Percentiles rank a stretch among this genome's conserved stretches.
These are phyloP conservation scores for Zygosaccharomyces rouxii DNA, from an alignment of 805 yeast genomes.

Conservation along the genomic window DNA sequence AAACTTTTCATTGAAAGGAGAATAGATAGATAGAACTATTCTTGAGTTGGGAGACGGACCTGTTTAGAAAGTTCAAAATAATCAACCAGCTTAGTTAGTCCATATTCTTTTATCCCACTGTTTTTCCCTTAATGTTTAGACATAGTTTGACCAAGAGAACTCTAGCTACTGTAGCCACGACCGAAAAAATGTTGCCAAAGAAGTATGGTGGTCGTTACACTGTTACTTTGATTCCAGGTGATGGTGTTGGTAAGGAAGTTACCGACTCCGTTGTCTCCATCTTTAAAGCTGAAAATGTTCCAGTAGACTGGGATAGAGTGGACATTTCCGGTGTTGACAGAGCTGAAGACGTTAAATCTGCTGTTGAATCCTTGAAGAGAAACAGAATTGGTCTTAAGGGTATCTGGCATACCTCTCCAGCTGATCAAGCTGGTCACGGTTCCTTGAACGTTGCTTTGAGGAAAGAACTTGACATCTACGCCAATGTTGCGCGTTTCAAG, in stretches of 20 bases:
- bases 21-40: background rate
- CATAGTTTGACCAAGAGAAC: conserved; percentile 35
- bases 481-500: conserved; percentile 90
- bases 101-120: background rate
- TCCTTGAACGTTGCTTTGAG: conserved; percentile 94
- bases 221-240: conserved; percentile 95
- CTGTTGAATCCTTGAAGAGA: conserved; percentile 87
- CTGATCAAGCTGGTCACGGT: conserved; percentile 66
- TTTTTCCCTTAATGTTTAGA: conserved; percentile 30
- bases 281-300: conserved; percentile 81
- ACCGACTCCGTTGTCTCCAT: conserved; percentile 89
- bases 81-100: background rate
- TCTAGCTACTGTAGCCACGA: conserved; percentile 54
- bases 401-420: conserved; percentile 85
- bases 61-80: background rate
- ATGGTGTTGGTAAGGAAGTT: conserved; percentile 95
- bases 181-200: conserved; percentile 70
- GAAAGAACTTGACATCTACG: conserved; percentile 93
- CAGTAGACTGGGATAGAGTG: conserved; percentile 88
- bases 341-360: conserved; percentile 67
- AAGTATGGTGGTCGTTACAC: conserved; percentile 93
- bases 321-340: conserved; percentile 58
- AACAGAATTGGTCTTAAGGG: conserved; percentile 97
- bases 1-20: background rate
- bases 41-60: background rate